Percentiles rank a stretch among this genome's conserved stretches.
These are phyloP conservation scores for Paracorniculantispora psalliotae DNA, from an alignment of 2,329 filamentous ascomycete species.

Conservation along the genomic window DNA sequence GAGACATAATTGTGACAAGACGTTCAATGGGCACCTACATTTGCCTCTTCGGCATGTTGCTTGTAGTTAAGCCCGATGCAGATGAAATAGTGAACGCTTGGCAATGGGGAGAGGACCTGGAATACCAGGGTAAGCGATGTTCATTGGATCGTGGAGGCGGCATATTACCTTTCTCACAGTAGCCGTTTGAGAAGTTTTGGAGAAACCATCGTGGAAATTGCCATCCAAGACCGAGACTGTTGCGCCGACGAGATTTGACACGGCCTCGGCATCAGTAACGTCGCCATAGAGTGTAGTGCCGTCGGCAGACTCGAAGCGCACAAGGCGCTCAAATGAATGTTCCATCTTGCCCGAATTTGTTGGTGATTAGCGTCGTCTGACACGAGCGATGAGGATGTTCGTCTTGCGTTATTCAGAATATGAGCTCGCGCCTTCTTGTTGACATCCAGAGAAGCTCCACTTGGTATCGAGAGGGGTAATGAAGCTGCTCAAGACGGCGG, in stretches of 20 bases:
- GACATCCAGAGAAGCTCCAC: too few relatives aligned
- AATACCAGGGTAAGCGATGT: not conserved
- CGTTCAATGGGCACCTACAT: slow-evolving; percentile 6
- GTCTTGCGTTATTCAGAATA: too few relatives aligned
- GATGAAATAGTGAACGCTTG: slow-evolving; percentile 15
- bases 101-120: not conserved
- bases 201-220: not conserved
- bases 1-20: too few relatives aligned
- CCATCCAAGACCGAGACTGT: not conserved
- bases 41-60: slow-evolving; percentile 22
- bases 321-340: not conserved
- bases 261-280: not conserved
- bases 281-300: not conserved
- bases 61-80: slow-evolving; percentile 26
- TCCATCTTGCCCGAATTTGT: not conserved
- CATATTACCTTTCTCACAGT: not conserved
- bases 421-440: too few relatives aligned
- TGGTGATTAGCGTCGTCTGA: too few relatives aligned
- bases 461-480: too few relatives aligned
- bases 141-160: accelerated
- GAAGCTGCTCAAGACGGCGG: too few relatives aligned
- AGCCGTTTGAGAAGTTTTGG: not conserved
- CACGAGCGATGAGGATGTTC: too few relatives aligned
- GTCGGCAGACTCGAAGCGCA: not conserved
- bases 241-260: not conserved